Evolutionary conservation across 106 monocot species (phyloP).

Genomic region (Amphibolis antarctica): DNA sequence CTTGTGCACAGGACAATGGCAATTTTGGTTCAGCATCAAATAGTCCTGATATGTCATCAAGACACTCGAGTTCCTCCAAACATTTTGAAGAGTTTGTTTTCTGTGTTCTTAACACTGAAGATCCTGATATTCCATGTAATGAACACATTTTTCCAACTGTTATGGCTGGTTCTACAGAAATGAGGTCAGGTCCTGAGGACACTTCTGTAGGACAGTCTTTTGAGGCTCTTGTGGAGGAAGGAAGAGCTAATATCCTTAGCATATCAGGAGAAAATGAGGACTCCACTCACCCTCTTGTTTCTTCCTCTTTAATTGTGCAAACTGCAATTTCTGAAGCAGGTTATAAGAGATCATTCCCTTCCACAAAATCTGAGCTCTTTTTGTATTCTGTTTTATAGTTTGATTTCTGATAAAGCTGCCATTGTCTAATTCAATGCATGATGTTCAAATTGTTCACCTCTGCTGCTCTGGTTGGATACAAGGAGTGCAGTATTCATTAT

Average conservation of each 20-base stretch:
- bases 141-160: slow-evolving; percentile 32
- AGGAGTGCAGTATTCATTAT: no score
- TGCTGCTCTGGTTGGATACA: no score
- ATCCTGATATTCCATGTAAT: slow-evolving; percentile 61
- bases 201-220: slow-evolving; percentile 2
- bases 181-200: slow-evolving; percentile 10
- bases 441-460: no score
- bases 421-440: no score
- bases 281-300: slow-evolving; percentile 4
- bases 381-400: no score
- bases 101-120: slow-evolving; percentile 63
- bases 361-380: not conserved
- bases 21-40: slow-evolving; percentile 14
- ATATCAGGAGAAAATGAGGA: slow-evolving; percentile 9
- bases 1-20: slow-evolving; percentile 5
- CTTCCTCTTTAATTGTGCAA: slow-evolving; percentile 4
- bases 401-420: no score
- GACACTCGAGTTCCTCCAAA: slow-evolving; percentile 10
- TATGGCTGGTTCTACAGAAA: slow-evolving; percentile 14
- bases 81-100: slow-evolving; percentile 13
- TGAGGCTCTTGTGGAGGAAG: slow-evolving; percentile 12
- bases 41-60: slow-evolving; percentile 6
- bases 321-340: slow-evolving; percentile 12
- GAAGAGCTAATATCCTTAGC: slow-evolving; percentile 11
- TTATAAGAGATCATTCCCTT: not conserved